A percentile compares a stretch with the other conserved stretches of the same genome.
Evolutionary conservation across 345 rosid species (phyloP).

Genomic region (Dipteronia sinensis): DNA sequence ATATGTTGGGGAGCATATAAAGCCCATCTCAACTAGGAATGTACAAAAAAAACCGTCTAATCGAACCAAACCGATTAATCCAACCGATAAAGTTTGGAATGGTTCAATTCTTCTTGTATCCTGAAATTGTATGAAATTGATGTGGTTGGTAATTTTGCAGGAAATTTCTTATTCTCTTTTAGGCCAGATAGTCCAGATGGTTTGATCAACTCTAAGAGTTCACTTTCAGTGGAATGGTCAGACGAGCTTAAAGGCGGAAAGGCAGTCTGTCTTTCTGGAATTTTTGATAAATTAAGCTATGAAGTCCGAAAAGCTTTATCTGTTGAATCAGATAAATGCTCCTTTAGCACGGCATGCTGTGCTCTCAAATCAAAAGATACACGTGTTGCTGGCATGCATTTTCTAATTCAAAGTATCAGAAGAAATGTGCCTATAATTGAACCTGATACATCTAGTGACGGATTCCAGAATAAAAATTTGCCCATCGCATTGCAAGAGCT

Average conservation of each 20-base stretch:
- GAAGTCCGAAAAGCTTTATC: slow-evolving; percentile 74
- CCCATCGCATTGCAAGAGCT: slow-evolving; percentile 72
- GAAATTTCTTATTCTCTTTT: slow-evolving; percentile 87
- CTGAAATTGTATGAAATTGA: not conserved
- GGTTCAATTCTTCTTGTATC: not conserved
- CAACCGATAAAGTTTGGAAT: too few relatives aligned
- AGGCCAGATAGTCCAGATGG: slow-evolving; percentile 68
- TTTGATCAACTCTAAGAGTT: slow-evolving; percentile 36
- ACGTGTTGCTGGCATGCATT: slow-evolving; percentile 58
- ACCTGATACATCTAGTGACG: slow-evolving; percentile 55
- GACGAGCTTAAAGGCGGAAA: slow-evolving; percentile 88
- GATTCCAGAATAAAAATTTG: slow-evolving; percentile 41
- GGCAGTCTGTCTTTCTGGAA: slow-evolving; percentile 82
- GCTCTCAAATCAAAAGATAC: slow-evolving; percentile 53
- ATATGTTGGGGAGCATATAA: too few relatives aligned
- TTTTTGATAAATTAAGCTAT: slow-evolving; percentile 77
- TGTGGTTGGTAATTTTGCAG: slow-evolving; percentile 48
- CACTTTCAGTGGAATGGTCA: slow-evolving; percentile 77
- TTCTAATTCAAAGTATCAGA: slow-evolving; percentile 70
- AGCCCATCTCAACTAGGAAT: too few relatives aligned
- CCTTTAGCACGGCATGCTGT: slow-evolving; percentile 74
- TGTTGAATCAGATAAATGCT: slow-evolving; percentile 52
- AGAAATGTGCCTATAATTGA: slow-evolving; percentile 72
- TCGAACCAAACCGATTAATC: too few relatives aligned
- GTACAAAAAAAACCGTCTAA: too few relatives aligned